These are phyloP conservation scores for Debaryomyces fabryi DNA, from an alignment of 1,139 yeast genomes.

Conservation along the genomic window DNA sequence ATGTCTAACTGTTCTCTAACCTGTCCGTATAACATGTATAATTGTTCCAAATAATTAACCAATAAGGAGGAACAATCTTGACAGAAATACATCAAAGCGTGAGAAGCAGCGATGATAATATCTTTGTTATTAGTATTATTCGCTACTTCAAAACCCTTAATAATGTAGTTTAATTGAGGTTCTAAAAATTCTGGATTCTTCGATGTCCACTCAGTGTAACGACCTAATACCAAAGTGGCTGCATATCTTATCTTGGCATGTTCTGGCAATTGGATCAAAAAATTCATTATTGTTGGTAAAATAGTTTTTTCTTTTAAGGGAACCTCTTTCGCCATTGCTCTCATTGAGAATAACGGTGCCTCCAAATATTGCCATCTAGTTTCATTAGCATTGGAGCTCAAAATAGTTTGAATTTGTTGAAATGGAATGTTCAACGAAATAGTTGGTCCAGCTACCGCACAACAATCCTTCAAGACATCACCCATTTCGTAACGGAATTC, in stretches of 20 bases:
- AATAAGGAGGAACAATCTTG: constrained; percentile 80
- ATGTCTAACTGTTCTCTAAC: constrained; percentile 61
- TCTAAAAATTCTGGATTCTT: constrained; percentile 81
- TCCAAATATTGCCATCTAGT: constrained; percentile 83
- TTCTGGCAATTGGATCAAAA: constrained; percentile 73
- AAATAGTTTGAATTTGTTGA: constrained; percentile 47
- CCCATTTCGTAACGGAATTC: constrained; percentile 97
- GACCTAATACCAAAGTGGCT: constrained; percentile 87
- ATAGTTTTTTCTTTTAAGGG: constrained; percentile 65
- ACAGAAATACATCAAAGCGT: constrained; percentile 92
- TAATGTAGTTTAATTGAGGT: constrained; percentile 82
- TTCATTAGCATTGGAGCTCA: constrained; percentile 33
- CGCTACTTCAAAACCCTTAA: constrained; percentile 65
- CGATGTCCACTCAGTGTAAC: constrained; percentile 95
- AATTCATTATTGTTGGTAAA: constrained; percentile 78
- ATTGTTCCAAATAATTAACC: constrained; percentile 71
- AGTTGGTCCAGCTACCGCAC: constrained; percentile 82
- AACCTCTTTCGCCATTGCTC: constrained; percentile 95
- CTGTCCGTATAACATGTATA: constrained; percentile 73
- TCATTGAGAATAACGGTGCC: constrained; percentile 85
- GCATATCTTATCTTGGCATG: constrained; percentile 89
- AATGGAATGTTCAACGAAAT: constrained; percentile 68
- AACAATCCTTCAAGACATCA: constrained; percentile 92
- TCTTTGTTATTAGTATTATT: constrained; percentile 38
- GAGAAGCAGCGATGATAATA: constrained; percentile 83